Conservation (phyloP, 345 rosid species). For the Camelina laxa region DNA sequence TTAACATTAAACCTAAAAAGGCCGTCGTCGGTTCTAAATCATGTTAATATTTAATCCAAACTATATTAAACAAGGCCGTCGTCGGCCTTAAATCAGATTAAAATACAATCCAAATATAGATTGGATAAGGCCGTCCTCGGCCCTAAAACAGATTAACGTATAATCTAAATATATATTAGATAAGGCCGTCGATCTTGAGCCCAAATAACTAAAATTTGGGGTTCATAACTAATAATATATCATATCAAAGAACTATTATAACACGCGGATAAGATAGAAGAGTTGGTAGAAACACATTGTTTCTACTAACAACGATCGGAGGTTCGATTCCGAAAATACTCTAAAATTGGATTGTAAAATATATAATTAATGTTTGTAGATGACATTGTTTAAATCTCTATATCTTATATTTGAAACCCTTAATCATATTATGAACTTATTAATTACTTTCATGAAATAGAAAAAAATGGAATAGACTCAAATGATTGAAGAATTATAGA, state of each 20-base stretch:
- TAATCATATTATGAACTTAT: background rate
- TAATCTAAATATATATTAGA: background rate
- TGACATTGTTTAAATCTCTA: background rate
- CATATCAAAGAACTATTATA: background rate
- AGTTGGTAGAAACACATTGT: background rate
- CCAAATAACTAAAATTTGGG: background rate
- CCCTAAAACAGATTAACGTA: too few species aligned
- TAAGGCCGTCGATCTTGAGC: too few species aligned
- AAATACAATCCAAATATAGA: background rate
- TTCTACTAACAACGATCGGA: background rate
- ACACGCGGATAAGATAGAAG: background rate
- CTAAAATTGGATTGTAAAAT: background rate
- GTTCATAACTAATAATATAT: background rate
- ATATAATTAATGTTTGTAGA: background rate
- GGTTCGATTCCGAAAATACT: background rate
- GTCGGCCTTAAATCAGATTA: too few species aligned
- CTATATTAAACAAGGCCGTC: background rate
- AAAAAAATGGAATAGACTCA: slow-evolving; percentile 10
- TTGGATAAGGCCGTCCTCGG: too few species aligned
- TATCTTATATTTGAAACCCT: background rate
- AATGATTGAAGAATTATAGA: background rate
- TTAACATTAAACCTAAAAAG: background rate
- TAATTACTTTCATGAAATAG: background rate
- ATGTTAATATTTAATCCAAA: background rate
- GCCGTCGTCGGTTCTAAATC: too few species aligned